phyloP scores from a whole-genome alignment of 345 rosid species.

The Gossypium bickii region DNA sequence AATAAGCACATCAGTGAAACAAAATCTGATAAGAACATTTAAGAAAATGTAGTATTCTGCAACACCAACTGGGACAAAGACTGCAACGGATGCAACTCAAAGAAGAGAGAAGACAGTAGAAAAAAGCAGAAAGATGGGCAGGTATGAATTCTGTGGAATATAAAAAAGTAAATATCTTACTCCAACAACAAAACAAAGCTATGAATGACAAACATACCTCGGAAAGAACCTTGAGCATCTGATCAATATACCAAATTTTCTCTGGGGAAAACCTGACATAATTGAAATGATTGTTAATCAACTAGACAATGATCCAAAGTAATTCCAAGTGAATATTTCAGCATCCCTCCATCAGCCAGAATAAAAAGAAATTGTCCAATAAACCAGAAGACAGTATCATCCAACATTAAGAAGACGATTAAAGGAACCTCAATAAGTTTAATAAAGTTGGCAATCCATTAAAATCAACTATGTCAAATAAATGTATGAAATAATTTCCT shows the following conservation, averaged over 20 bases:
- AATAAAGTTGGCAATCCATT: neutral
- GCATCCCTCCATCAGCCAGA: neutral
- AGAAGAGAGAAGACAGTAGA: neutral
- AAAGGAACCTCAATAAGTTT: conserved; percentile 3
- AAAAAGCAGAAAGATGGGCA: neutral
- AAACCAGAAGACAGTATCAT: neutral
- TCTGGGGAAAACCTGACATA: conserved; percentile 86
- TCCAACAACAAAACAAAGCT: neutral
- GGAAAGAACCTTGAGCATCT: conserved; percentile 97
- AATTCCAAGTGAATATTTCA: neutral
- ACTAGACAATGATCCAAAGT: conserved; percentile 10
- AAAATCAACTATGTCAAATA: neutral
- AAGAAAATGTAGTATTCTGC: neutral
- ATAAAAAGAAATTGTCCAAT: neutral
- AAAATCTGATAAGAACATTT: neutral
- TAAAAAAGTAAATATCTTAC: neutral
- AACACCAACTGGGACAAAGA: neutral
- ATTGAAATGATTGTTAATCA: conserved; percentile 26
- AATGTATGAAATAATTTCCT: neutral
- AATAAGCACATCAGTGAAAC: conserved; percentile 9
- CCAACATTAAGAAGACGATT: conserved; percentile 2
- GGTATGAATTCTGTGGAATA: neutral
- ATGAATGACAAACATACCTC: conserved; percentile 51
- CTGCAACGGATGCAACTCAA: neutral
- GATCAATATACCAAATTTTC: conserved; percentile 96